Evolutionary conservation across 441 rosid genomes (phyloP).

Genomic region (Adansonia gregorii): DNA sequence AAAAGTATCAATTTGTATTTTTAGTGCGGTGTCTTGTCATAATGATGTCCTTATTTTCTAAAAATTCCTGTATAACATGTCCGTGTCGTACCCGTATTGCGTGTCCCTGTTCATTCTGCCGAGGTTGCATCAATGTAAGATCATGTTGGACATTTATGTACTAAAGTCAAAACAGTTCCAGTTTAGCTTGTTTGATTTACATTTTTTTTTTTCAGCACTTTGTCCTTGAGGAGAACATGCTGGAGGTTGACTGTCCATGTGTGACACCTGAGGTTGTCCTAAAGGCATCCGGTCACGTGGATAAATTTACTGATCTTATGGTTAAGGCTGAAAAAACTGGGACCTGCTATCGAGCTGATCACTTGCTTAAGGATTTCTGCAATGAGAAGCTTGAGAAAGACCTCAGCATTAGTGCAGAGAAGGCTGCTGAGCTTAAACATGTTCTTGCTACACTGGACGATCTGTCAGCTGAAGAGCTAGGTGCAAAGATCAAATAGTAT

Average conservation of each 20-base stretch:
- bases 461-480: conserved; percentile 67
- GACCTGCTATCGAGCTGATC: conserved; percentile 73
- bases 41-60: too few relatives aligned
- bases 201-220: conserved; percentile 51
- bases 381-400: conserved; percentile 76
- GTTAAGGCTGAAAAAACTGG: conserved; percentile 79
- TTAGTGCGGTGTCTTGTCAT: too few relatives aligned
- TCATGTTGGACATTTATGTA: not conserved
- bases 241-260: conserved; percentile 37
- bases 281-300: conserved; percentile 82
- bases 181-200: conserved; percentile 19
- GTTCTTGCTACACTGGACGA: conserved; percentile 71
- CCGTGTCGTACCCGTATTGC: too few relatives aligned
- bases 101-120: too few relatives aligned
- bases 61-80: too few relatives aligned
- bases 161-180: not conserved
- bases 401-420: conserved; percentile 47
- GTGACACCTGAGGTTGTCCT: conserved; percentile 79
- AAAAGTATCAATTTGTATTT: too few relatives aligned
- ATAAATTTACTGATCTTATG: conserved; percentile 80
- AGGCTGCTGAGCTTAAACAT: conserved; percentile 65
- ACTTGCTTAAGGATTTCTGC: conserved; percentile 73
- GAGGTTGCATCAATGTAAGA: not conserved
- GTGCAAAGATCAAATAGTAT: conserved; percentile 77
- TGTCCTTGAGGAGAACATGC: conserved; percentile 77